Conservation (phyloP, 768 basidiomycete genomes). For the Suillus luteus region DNA sequence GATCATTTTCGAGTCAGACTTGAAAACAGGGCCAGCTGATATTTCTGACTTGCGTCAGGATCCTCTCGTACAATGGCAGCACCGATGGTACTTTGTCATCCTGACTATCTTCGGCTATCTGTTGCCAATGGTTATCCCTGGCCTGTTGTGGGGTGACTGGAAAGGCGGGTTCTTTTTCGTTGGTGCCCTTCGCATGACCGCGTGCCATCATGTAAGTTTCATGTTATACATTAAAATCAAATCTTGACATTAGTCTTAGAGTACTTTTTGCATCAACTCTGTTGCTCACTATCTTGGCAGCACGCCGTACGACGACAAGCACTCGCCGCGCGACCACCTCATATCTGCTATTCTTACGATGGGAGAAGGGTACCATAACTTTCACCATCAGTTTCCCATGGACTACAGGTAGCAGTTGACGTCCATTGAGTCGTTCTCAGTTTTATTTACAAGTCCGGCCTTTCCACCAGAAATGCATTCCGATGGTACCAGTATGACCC, state of each 20-base stretch:
- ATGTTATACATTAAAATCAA: constrained; percentile 3
- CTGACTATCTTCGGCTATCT: constrained; percentile 68
- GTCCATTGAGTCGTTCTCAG: background rate
- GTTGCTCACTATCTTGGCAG: constrained; percentile 84
- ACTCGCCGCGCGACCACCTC: constrained; percentile 77
- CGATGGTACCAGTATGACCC: constrained; percentile 75
- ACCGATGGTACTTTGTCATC: constrained; percentile 68
- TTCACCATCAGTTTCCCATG: constrained; percentile 90
- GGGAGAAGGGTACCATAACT: constrained; percentile 69
- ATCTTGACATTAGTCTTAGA: constrained; percentile 40
- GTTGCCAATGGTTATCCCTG: constrained; percentile 69
- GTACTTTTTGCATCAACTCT: constrained; percentile 89
- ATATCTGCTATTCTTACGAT: constrained; percentile 82
- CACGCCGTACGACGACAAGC: constrained; percentile 78
- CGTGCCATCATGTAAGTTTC: constrained; percentile 77
- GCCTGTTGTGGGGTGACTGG: constrained; percentile 75
- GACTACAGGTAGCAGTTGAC: constrained; percentile 39
- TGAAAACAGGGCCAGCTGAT: constrained; percentile 72
- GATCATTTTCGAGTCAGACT: constrained; percentile 77
- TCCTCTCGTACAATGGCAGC: constrained; percentile 75
- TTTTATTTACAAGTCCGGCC: constrained; percentile 12
- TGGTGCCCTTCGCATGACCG: constrained; percentile 66
- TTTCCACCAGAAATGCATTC: constrained; percentile 60
- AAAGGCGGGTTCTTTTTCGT: constrained; percentile 76
- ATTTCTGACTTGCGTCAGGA: constrained; percentile 72